These are phyloP conservation scores for Monilinia laxa DNA, from an alignment of 2,329 filamentous ascomycete genomes.

Conservation along the genomic window DNA sequence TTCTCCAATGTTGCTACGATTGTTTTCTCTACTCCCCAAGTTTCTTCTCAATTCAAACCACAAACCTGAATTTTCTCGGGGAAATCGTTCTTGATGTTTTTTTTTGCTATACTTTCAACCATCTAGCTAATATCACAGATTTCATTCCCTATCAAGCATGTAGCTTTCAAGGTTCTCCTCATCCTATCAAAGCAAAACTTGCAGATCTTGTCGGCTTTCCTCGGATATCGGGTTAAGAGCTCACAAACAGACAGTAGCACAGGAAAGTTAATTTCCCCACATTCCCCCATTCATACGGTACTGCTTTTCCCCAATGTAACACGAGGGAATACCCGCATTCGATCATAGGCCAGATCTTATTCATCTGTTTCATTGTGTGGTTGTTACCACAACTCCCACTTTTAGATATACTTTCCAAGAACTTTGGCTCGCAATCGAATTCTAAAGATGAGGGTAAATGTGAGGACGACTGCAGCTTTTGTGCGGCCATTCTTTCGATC, in stretches of 20 bases:
- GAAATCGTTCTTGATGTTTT: not conserved
- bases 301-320: not conserved
- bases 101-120: conserved; percentile 13
- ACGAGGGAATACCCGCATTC: not conserved
- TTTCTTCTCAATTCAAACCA: not conserved
- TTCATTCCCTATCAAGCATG: conserved; percentile 7
- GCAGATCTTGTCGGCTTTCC: conserved; percentile 14
- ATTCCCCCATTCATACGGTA: conserved; percentile 14
- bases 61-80: not conserved
- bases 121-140: not conserved
- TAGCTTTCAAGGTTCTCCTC: conserved; percentile 6
- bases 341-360: conserved; percentile 1
- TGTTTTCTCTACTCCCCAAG: not conserved
- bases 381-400: not conserved
- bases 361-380: not conserved
- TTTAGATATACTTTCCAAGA: not conserved
- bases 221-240: conserved; percentile 18
- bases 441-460: conserved; percentile 33
- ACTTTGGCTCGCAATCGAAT: conserved; percentile 20
- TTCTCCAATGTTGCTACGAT: not conserved
- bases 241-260: not conserved
- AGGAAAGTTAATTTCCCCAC: conserved; percentile 13
- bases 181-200: conserved; percentile 10
- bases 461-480: conserved; percentile 31
- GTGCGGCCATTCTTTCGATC: conserved; percentile 30